Conservation (phyloP, 306 rosid genomes). For the Acacia crassicarpa region DNA sequence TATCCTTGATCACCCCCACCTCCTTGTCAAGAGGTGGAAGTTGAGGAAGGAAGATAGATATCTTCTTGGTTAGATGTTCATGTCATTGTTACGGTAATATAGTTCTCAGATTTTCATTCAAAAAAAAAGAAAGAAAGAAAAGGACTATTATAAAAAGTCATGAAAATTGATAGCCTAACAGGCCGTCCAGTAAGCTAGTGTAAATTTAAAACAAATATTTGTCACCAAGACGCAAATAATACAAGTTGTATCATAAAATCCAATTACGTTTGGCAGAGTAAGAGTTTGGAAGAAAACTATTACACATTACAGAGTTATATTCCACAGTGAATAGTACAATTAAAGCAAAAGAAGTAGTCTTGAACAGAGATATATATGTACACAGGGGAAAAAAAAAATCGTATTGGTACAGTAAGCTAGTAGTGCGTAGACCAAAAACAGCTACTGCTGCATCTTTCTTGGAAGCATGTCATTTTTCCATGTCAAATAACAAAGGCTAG, state of each 20-base stretch:
- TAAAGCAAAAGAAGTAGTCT: background rate
- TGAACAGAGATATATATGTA: conserved; percentile 2
- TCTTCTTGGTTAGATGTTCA: too few relatives aligned
- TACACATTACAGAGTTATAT: background rate
- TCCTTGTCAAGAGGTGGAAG: too few relatives aligned
- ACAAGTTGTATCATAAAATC: background rate
- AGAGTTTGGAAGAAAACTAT: background rate
- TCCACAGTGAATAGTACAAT: background rate
- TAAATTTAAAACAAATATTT: background rate
- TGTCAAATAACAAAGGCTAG: conserved; percentile 38
- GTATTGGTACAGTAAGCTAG: conserved; percentile 13
- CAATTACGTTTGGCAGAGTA: background rate
- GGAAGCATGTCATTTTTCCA: background rate
- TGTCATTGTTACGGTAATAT: too few relatives aligned
- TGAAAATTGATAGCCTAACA: too few relatives aligned
- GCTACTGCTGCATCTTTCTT: conserved; percentile 9
- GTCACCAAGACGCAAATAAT: background rate
- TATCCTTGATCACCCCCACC: too few relatives aligned
- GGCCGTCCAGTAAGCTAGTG: background rate
- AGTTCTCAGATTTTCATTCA: too few relatives aligned
- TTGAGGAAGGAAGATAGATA: too few relatives aligned
- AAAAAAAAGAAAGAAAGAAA: too few relatives aligned
- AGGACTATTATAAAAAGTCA: too few relatives aligned
- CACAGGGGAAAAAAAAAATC: conserved; percentile 21
- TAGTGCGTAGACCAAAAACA: background rate